A percentile compares a stretch with the other conserved stretches of the same genome.
These are phyloP conservation scores for Ustilago loliicola DNA, from an alignment of 1,284 basidiomycete genomes.

Conservation along the genomic window DNA sequence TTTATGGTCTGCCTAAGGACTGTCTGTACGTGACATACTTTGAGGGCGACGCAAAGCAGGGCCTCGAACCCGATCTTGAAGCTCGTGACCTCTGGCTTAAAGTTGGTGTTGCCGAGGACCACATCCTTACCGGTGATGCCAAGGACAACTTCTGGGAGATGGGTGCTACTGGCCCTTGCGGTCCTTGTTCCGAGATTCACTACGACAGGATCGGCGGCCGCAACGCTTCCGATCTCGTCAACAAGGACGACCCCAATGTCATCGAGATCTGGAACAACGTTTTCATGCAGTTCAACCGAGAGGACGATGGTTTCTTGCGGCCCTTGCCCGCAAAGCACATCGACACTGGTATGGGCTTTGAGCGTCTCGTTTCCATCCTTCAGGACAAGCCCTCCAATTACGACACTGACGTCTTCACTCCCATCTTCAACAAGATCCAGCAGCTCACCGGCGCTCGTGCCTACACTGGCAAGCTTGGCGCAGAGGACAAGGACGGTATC, in stretches of 20 bases:
- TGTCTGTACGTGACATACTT: conserved; percentile 98
- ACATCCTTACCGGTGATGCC: conserved; percentile 91
- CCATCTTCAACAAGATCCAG: conserved; percentile 89
- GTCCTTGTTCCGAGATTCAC: conserved; percentile 97
- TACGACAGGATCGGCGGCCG: conserved; percentile 94
- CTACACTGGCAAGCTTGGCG: conserved; percentile 90
- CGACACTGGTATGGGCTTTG: conserved; percentile 99
- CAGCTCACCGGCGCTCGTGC: conserved; percentile 88
- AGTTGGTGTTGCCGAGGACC: conserved; percentile 87
- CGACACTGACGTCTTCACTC: conserved; percentile 94
- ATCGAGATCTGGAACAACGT: conserved; percentile 99
- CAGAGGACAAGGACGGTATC: conserved; percentile 92
- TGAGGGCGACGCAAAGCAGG: conserved; percentile 88
- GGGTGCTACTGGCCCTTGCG: conserved; percentile 97
- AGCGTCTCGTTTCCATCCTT: conserved; percentile 92
- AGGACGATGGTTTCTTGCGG: conserved; percentile 85
- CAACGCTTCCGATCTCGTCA: conserved; percentile 91
- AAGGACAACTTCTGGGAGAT: conserved; percentile 99
- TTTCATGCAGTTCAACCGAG: conserved; percentile 98
- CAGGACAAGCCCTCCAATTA: conserved; percentile 95
- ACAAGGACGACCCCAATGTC: conserved; percentile 93
- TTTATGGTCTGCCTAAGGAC: conserved; percentile 89
- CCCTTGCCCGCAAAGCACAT: conserved; percentile 92
- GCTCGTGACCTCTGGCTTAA: conserved; percentile 85
- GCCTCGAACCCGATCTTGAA: conserved; percentile 89